Percentiles rank a stretch among this genome's conserved stretches.
These are phyloP conservation scores for Bretschneidera sinensis DNA, from an alignment of 345 rosid species.

Conservation along the genomic window DNA sequence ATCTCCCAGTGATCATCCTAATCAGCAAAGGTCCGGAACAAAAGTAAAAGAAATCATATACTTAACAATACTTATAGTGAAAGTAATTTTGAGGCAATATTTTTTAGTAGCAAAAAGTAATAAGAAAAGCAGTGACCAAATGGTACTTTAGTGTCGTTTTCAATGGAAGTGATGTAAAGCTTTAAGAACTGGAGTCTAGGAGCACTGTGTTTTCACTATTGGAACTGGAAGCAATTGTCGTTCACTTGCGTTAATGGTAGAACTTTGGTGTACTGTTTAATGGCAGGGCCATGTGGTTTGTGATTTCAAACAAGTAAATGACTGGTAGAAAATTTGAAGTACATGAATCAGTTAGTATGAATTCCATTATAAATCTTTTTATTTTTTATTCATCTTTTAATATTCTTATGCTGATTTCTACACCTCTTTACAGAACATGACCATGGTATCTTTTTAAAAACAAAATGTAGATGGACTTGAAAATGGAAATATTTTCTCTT, in stretches of 20 bases:
- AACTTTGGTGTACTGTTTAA: no score
- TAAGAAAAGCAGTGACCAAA: neutral
- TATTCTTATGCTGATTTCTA: conserved; percentile 7
- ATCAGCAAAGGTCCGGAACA: no score
- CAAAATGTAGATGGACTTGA: conserved; percentile 82
- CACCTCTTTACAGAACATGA: conserved; percentile 11
- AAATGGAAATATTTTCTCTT: conserved; percentile 89
- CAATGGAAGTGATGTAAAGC: no score
- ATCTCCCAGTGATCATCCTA: no score
- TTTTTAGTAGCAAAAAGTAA: no score
- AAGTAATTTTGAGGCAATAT: no score
- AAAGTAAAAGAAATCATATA: no score
- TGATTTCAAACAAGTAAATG: neutral
- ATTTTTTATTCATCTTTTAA: conserved; percentile 9
- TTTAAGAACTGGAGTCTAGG: neutral
- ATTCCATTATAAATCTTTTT: neutral
- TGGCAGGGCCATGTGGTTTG: no score
- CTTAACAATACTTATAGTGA: no score
- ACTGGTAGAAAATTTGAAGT: no score
- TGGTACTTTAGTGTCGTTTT: neutral
- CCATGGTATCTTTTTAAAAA: conserved; percentile 23
- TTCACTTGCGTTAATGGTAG: no score
- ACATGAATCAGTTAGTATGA: no score
- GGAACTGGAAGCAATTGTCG: neutral
- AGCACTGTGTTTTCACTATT: neutral